phyloP scores from a whole-genome alignment of 768 basidiomycete species.

The Tylopilus rubrobrunneus region DNA sequence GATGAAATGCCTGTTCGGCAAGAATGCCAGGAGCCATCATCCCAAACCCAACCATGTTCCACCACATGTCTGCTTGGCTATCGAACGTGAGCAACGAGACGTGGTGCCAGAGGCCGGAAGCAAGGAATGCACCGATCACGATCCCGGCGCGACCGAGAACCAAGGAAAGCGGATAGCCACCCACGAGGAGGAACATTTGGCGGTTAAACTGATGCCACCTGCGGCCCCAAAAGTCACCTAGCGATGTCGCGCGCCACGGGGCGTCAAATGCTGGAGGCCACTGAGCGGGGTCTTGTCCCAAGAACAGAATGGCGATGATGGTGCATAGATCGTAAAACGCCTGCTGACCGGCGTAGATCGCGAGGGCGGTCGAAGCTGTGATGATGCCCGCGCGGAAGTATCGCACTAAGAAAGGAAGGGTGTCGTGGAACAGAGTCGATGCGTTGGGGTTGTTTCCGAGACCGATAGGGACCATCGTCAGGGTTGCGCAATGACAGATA shows the following conservation, averaged over 20 bases:
- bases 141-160: neutral
- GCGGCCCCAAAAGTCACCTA: constrained; percentile 2
- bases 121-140: neutral
- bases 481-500: neutral
- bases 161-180: neutral
- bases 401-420: neutral
- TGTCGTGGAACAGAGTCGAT: neutral
- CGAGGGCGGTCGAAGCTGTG: neutral
- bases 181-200: neutral
- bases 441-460: neutral
- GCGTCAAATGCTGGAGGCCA: constrained; percentile 3
- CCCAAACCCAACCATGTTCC: neutral
- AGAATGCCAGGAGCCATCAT: constrained; percentile 2
- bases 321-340: neutral
- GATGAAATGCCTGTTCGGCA: neutral
- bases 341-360: neutral
- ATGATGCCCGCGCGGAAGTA: neutral
- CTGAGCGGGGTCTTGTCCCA: neutral
- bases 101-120: neutral
- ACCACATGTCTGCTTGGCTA: neutral
- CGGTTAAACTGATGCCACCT: constrained; percentile 3
- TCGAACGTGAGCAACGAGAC: neutral
- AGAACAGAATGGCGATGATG: neutral
- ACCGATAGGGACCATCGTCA: neutral
- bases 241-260: neutral